phyloP scores from a whole-genome alignment of 169 alveolate species.

The Plasmodium gallinaceum region DNA sequence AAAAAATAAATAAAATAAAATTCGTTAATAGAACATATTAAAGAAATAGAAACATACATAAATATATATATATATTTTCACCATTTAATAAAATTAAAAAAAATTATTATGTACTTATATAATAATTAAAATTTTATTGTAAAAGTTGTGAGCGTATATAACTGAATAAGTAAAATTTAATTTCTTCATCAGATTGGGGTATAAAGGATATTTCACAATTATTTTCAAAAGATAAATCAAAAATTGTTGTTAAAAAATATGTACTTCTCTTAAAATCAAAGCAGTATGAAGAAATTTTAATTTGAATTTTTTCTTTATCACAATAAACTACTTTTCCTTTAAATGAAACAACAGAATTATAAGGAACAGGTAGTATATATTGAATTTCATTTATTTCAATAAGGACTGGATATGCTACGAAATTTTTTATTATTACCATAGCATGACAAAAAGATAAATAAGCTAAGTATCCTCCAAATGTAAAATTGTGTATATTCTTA shows the following conservation, averaged over 20 bases:
- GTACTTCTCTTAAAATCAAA: slow-evolving; percentile 53
- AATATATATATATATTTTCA: not conserved
- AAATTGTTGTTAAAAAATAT: slow-evolving; percentile 46
- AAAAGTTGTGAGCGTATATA: slow-evolving; percentile 50
- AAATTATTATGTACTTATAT: not conserved
- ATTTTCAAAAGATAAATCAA: slow-evolving; percentile 66
- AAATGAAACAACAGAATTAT: slow-evolving; percentile 36
- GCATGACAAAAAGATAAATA: slow-evolving; percentile 68
- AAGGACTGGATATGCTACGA: slow-evolving; percentile 23
- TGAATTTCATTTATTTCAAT: slow-evolving; percentile 54
- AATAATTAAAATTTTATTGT: not conserved
- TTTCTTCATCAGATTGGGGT: slow-evolving; percentile 51
- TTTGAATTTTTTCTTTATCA: slow-evolving; percentile 45
- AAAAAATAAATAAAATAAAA: too few relatives aligned
- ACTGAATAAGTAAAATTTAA: slow-evolving; percentile 24
- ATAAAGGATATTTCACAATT: slow-evolving; percentile 44
- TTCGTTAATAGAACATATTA: too few relatives aligned
- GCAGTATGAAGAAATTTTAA: slow-evolving; percentile 41
- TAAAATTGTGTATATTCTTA: slow-evolving; percentile 65
- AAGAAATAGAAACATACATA: not conserved
- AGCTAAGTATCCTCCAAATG: slow-evolving; percentile 67
- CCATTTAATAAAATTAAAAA: not conserved
- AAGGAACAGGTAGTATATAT: slow-evolving; percentile 61
- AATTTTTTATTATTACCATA: slow-evolving; percentile 47
- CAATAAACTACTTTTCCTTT: slow-evolving; percentile 62